phyloP scores from a whole-genome alignment of 441 rosid species.

The Populus trichocarpa region DNA sequence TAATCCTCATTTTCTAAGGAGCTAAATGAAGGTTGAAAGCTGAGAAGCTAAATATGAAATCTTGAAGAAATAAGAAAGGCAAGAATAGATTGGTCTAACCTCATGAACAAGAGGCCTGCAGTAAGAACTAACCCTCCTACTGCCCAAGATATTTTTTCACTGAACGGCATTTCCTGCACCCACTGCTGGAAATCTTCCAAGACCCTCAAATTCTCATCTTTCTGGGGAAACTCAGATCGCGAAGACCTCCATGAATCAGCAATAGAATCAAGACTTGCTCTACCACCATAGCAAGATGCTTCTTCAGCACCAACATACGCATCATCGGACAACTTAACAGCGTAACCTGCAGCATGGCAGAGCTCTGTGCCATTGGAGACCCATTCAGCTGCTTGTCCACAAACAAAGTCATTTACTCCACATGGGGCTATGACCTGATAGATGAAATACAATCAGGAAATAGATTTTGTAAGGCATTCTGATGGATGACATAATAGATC shows the following conservation, averaged over 20 bases:
- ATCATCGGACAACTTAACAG: slow-evolving; percentile 38
- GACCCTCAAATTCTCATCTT: slow-evolving; percentile 25
- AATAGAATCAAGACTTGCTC: slow-evolving; percentile 62
- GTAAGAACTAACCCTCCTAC: slow-evolving; percentile 78
- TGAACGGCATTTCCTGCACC: slow-evolving; percentile 47
- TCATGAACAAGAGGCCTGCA: slow-evolving; percentile 60
- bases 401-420: slow-evolving; percentile 66
- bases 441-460: not conserved
- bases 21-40: not conserved
- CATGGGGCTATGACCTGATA: slow-evolving; percentile 74
- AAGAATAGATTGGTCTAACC: slow-evolving; percentile 34
- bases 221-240: slow-evolving; percentile 28
- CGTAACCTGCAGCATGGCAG: slow-evolving; percentile 66
- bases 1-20: not conserved
- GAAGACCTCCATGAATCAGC: slow-evolving; percentile 59
- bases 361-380: slow-evolving; percentile 72
- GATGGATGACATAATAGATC: not conserved
- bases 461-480: slow-evolving; percentile 6
- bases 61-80: not conserved
- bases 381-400: slow-evolving; percentile 76
- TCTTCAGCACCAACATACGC: slow-evolving; percentile 30
- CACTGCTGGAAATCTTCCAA: slow-evolving; percentile 52
- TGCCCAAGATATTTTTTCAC: slow-evolving; percentile 63
- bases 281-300: slow-evolving; percentile 63
- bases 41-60: not conserved